Evolutionary conservation across 2,329 filamentous ascomycete species (phyloP).

Genomic region (Epichloe glyceriae): DNA sequence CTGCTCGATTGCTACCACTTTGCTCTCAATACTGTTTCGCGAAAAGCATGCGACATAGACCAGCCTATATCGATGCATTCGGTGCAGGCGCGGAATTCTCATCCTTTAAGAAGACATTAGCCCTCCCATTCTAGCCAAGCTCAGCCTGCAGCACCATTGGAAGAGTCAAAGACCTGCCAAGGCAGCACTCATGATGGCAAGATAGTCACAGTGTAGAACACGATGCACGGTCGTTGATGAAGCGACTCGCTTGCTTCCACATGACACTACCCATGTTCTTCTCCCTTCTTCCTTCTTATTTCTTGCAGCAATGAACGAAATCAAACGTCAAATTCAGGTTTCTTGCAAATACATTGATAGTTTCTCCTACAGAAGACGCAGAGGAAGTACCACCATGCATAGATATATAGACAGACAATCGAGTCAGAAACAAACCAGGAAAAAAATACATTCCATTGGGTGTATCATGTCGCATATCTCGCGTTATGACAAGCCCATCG

Average conservation of each 20-base stretch:
- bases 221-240: no score
- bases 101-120: no score
- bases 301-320: no score
- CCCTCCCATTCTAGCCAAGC: no score
- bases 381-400: neutral
- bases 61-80: neutral
- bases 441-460: neutral
- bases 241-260: no score
- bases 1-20: neutral
- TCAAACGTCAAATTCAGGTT: no score
- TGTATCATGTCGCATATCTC: neutral
- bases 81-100: neutral
- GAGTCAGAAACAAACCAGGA: neutral
- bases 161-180: conserved; percentile 8
- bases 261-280: no score
- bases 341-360: no score
- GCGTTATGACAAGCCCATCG: neutral
- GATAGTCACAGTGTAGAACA: neutral
- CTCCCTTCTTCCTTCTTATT: no score
- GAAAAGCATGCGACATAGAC: neutral
- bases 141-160: no score
- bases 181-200: conserved; percentile 13
- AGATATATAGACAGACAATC: neutral
- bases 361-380: neutral
- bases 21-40: neutral